Conservation (phyloP, 768 basidiomycete species). For the Tricholoma terreum region DNA sequence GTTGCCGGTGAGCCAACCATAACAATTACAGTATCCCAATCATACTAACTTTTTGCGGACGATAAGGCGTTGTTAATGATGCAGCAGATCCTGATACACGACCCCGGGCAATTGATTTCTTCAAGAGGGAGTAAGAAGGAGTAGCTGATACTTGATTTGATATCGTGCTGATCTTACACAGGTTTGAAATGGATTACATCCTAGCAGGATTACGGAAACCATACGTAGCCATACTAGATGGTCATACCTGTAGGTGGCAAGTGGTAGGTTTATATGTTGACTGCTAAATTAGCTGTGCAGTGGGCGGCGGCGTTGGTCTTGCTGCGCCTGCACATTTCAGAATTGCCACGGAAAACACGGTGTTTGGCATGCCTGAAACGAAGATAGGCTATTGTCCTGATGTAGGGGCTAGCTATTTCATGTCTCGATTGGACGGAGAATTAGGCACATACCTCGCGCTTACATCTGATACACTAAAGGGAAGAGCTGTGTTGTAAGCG, state of each 20-base stretch:
- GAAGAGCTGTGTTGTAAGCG: constrained; percentile 83
- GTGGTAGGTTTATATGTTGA: constrained; percentile 7
- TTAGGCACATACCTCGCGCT: constrained; percentile 93
- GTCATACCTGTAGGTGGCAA: constrained; percentile 74
- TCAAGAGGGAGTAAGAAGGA: constrained; percentile 76
- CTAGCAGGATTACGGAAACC: constrained; percentile 74
- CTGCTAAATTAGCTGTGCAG: constrained; percentile 35
- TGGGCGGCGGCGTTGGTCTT: constrained; percentile 96
- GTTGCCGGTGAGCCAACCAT: constrained; percentile 64
- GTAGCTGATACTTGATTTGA: constrained; percentile 11
- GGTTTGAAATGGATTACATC: constrained; percentile 78
- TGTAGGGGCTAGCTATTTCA: constrained; percentile 88
- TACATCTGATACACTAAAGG: constrained; percentile 68
- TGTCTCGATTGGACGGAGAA: constrained; percentile 87
- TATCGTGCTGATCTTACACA: constrained; percentile 27
- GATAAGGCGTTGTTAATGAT: constrained; percentile 53
- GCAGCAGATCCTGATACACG: constrained; percentile 51
- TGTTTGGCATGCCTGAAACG: constrained; percentile 96
- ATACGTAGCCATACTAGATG: constrained; percentile 90
- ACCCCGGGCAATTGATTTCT: constrained; percentile 75
- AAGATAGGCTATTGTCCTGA: constrained; percentile 90
- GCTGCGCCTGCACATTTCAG: constrained; percentile 82
- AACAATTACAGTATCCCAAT: constrained; percentile 2
- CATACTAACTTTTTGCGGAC: constrained; percentile 4
- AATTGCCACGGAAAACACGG: constrained; percentile 89